Evolutionary conservation across 2,329 filamentous ascomycete genomes (phyloP).

Genomic region (Chaetomium strumarium): DNA sequence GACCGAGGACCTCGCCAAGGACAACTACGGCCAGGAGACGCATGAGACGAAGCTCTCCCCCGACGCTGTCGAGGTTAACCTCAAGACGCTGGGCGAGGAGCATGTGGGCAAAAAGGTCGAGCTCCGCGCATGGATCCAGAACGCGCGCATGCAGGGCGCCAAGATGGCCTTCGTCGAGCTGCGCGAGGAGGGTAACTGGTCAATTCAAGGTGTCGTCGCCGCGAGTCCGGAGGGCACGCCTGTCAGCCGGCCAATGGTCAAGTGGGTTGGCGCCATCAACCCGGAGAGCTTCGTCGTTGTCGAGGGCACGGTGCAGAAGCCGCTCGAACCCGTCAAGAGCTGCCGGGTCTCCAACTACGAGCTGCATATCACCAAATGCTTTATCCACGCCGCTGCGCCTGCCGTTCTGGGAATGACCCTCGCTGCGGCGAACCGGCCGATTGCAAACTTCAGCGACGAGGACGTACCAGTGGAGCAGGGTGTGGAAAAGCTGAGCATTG

Average conservation of each 20-base stretch:
- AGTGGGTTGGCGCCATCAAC: constrained; percentile 71
- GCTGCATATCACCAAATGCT: constrained; percentile 83
- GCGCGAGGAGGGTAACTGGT: constrained; percentile 66
- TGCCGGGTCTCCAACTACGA: constrained; percentile 74
- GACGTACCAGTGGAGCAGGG: constrained; percentile 34
- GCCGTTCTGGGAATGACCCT: constrained; percentile 53
- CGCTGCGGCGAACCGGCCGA: constrained; percentile 47
- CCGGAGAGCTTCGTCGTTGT: constrained; percentile 78
- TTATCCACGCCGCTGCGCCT: constrained; percentile 62
- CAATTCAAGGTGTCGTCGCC: constrained; percentile 74
- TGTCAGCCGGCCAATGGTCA: constrained; percentile 85
- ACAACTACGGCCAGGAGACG: constrained; percentile 70
- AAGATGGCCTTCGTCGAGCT: constrained; percentile 91
- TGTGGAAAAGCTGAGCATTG: constrained; percentile 32
- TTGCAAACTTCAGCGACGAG: constrained; percentile 56
- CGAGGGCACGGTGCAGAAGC: constrained; percentile 74
- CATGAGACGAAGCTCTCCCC: constrained; percentile 46
- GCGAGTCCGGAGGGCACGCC: constrained; percentile 57
- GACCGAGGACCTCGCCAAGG: constrained; percentile 60
- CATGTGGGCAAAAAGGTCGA: constrained; percentile 66
- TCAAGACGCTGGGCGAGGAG: constrained; percentile 59
- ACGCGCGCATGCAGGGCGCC: constrained; percentile 78
- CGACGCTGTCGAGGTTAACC: constrained; percentile 51
- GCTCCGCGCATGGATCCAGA: constrained; percentile 78
- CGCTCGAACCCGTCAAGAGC: constrained; percentile 82